Base-by-base conservation (phyloP, 1,139 yeast species). In the Hyphopichia khmerensis region DNA sequence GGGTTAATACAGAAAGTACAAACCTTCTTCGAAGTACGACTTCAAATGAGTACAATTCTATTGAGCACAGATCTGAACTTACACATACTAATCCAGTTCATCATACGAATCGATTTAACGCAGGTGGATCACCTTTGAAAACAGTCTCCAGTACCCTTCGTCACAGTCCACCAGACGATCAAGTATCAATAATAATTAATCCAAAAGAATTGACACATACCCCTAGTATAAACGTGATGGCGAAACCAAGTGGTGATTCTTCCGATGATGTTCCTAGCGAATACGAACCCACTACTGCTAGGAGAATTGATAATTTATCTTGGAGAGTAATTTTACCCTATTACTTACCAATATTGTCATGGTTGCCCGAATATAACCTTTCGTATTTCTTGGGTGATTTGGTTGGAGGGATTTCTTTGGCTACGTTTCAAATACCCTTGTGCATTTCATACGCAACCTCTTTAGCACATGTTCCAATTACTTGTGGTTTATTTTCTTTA, bases 361-460 rank as follows among this genome's bases (percentile, higher is more conserved):
- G 98, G 98, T 57, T 88, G 33, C 80, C 84, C 9, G 67, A 76
- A 19, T 93, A 93, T 60, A 62, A 68, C 15, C 44, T 60, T 21
- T 53, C 62, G 6, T 78, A 72, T 51, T 73, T 89, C 34, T 46
- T 83, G 2, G 90, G 95, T 13, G 99, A 93, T 54, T 55, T 88
- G 19, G 64, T 87, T 15, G 96, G 96, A 1, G 98, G 99, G 0
- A 58, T 90, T 14, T 84, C 98, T 0, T 64, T 91, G 36, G 96
- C 96, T 0, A 87, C 95, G 16, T 93, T 91, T 62, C 97, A 91
- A 60, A 80, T 93, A 34, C 99, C 99, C 0, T 69, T 93, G 43
- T 86, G 91, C 11, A 75, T 93, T 60, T 87, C 96, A 0, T 91
- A 88, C 57, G 95, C 98, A 3, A 84, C 91, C 0, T 84, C 96